A percentile compares a stretch with the other conserved stretches of the same genome.
phyloP scores from a whole-genome alignment of 331 rosid species.

The Malus hybrid region DNA sequence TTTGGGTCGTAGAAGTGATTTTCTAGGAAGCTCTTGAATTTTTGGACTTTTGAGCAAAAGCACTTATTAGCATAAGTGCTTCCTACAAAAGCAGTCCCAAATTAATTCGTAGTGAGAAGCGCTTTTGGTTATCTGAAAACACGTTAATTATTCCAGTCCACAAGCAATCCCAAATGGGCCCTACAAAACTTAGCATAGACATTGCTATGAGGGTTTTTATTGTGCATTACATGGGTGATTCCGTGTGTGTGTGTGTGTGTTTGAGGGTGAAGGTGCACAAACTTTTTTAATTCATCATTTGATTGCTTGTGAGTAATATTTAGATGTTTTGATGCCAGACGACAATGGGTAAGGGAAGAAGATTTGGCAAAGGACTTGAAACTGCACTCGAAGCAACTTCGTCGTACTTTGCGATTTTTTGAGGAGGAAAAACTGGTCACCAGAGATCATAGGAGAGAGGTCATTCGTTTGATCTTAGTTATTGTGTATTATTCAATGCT shows the following conservation, averaged over 20 bases:
- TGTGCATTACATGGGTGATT: neutral
- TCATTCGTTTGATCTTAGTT: conserved; percentile 19
- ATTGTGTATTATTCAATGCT: conserved; percentile 1
- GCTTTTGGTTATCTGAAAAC: neutral
- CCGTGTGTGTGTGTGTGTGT: neutral
- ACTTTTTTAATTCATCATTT: neutral
- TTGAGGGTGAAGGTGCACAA: neutral
- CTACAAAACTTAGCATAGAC: neutral
- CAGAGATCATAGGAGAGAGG: conserved; percentile 93
- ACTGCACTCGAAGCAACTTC: conserved; percentile 85
- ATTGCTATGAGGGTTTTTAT: neutral
- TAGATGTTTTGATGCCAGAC: conserved; percentile 32
- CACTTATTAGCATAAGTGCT: neutral
- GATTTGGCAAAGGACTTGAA: conserved; percentile 96
- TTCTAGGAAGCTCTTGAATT: neutral
- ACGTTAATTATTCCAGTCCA: neutral
- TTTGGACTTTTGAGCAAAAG: neutral
- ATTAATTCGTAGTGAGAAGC: neutral
- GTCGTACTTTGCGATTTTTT: conserved; percentile 70
- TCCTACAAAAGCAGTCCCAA: neutral
- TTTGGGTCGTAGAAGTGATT: neutral
- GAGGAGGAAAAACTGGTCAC: conserved; percentile 94
- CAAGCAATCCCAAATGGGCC: neutral
- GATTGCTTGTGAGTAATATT: conserved; percentile 1
- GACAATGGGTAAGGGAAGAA: conserved; percentile 97